Conservation (phyloP, 2,329 filamentous ascomycete genomes). For the Penicillium griseofulvum region DNA sequence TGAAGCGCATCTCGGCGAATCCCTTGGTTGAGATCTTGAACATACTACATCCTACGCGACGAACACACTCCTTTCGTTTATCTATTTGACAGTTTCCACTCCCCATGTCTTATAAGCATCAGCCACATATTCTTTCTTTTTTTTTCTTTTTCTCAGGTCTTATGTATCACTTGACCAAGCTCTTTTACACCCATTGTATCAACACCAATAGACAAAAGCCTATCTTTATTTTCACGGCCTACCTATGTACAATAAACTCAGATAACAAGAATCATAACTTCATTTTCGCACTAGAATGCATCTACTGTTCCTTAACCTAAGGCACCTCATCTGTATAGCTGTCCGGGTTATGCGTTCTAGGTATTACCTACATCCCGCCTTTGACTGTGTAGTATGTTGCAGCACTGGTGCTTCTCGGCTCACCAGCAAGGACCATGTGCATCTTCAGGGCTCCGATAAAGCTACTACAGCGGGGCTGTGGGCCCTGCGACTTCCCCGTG, state of each 20-base stretch:
- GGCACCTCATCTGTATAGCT: conserved; percentile 41
- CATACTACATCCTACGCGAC: background rate
- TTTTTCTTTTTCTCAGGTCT: conserved; percentile 8
- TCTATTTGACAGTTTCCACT: background rate
- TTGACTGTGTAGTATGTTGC: conserved; percentile 41
- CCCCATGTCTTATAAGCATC: background rate
- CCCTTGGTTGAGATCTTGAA: conserved; percentile 26
- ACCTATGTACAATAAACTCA: background rate
- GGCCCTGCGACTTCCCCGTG: no score
- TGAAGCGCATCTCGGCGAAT: conserved; percentile 29
- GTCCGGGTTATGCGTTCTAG: conserved; percentile 39
- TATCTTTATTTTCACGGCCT: background rate
- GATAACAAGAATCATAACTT: background rate
- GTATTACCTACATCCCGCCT: conserved; percentile 39
- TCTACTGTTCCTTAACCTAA: conserved; percentile 31
- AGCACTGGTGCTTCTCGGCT: conserved; percentile 38
- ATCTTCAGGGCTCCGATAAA: conserved; percentile 27
- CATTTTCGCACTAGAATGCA: background rate
- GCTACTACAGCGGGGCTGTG: no score
- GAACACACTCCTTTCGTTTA: background rate
- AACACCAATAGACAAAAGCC: conserved; percentile 13
- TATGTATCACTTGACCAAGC: background rate
- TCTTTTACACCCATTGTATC: conserved; percentile 7
- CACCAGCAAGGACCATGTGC: conserved; percentile 25
- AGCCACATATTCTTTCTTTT: background rate